Evolutionary conservation across 2,329 filamentous ascomycete species (phyloP), one percentile per base, ranked within the genome.

Genomic region (Alternaria ventricosa): DNA sequence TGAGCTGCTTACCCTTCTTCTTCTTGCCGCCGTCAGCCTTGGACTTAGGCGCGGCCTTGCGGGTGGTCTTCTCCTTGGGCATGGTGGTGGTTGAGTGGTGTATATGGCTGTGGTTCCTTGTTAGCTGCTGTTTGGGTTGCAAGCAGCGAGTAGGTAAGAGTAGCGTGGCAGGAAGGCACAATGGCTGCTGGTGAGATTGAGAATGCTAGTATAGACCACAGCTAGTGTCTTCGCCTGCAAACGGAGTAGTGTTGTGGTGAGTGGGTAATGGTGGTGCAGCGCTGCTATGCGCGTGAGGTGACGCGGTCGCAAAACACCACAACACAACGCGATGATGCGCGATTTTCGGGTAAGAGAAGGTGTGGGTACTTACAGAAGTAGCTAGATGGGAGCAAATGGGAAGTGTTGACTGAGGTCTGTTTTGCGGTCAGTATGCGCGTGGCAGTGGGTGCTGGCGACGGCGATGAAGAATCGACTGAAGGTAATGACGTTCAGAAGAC

Each of bases 31-130:
- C 82, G 67, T 81, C 82, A 71, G 80, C 76, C 79, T 85, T 85
- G 78, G 85, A 81, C 65, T 67, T 67, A 55, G 63, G 55, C 33
- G 64, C 58, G 79, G 80, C 78, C 84, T 88, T 89, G 78, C 87
- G 86, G 72, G 84, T 85, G 68, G 85, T 82, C 82, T 87, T 87
- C 73, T 89, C 88, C 85, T 91, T 91, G 78, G 89, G 89, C 90
- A 92, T 92, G 68, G 69, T 88, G 76, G 62, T 72, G 58, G 59
- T 49, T 54, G 59, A 76, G 61, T 72, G 58, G 60, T 51, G 46
- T 61, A 50, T 55, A 30, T 41, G 27, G 36, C 64, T 71, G 65
- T 56, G 30, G 66, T 65, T 47, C 36, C 33, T 43, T 45, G 63
- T 67, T 59, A 68, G 66, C 47, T 61, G 54, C 20, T 59, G 61